Percentiles rank a stretch among this genome's conserved stretches.
Evolutionary conservation across 2,329 filamentous ascomycete genomes (phyloP).

Genomic region (Didymella segeticola): DNA sequence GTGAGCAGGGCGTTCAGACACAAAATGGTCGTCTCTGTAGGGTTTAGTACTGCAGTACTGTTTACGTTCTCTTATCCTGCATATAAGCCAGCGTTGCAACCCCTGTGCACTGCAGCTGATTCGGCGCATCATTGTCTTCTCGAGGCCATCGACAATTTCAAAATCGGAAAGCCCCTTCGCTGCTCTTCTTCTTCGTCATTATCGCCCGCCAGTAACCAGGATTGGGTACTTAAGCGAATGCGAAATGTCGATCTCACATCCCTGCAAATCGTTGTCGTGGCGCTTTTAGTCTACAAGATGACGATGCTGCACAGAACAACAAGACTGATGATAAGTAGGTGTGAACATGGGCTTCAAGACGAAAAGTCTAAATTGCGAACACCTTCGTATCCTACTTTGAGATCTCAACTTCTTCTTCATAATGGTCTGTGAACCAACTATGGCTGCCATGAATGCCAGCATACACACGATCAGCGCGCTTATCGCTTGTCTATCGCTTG

Average conservation of each 20-base stretch:
- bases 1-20: neutral
- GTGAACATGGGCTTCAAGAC: neutral
- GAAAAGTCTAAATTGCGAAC: neutral
- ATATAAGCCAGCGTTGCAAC: too few relatives aligned
- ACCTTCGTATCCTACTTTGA: neutral
- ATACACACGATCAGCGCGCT: constrained; percentile 1
- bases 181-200: neutral
- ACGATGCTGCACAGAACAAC: neutral
- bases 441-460: neutral
- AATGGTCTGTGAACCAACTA: neutral
- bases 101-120: too few relatives aligned
- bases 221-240: neutral
- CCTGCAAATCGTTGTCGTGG: neutral
- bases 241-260: neutral
- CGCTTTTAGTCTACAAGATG: constrained; percentile 4
- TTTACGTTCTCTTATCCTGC: too few relatives aligned
- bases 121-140: too few relatives aligned
- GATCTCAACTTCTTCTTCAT: neutral
- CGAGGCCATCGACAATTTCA: too few relatives aligned
- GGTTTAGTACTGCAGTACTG: neutral
- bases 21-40: neutral
- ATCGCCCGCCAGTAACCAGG: neutral
- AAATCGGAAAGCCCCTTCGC: too few relatives aligned
- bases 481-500: neutral
- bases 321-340: neutral